Evolutionary conservation across 1,284 basidiomycete genomes (phyloP).

Genomic region (Cystobasidium slooffiae): DNA sequence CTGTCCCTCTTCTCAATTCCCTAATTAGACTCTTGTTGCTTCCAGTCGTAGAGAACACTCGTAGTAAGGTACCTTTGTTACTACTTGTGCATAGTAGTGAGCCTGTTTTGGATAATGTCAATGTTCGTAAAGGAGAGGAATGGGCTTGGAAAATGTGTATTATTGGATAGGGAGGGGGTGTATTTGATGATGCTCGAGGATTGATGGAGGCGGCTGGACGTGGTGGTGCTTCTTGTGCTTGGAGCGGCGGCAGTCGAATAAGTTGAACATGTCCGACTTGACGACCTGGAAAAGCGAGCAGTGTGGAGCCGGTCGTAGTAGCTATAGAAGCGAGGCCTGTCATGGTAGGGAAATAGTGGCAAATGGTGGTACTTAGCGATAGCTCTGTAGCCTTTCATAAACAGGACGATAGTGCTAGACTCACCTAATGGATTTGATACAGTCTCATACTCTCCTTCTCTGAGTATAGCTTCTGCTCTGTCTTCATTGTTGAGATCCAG

Average conservation of each 20-base stretch:
- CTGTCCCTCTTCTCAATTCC: conserved; percentile 84
- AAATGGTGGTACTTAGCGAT: neutral
- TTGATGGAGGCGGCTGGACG: conserved; percentile 57
- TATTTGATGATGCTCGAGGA: conserved; percentile 3
- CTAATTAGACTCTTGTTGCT: conserved; percentile 65
- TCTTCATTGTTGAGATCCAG: conserved; percentile 61
- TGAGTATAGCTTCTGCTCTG: conserved; percentile 57
- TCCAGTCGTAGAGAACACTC: conserved; percentile 76
- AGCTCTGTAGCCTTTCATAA: neutral
- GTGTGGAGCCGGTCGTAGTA: conserved; percentile 72
- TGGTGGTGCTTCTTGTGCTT: conserved; percentile 54
- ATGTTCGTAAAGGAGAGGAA: conserved; percentile 73
- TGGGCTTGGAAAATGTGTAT: conserved; percentile 82
- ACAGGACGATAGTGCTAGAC: conserved; percentile 49
- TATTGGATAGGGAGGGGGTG: conserved; percentile 47
- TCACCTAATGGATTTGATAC: conserved; percentile 82
- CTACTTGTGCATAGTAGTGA: conserved; percentile 83
- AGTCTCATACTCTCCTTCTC: conserved; percentile 84
- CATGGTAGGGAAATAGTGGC: neutral
- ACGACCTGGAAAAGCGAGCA: conserved; percentile 83
- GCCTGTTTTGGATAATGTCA: conserved; percentile 78
- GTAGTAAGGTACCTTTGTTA: conserved; percentile 78
- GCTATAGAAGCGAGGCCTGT: conserved; percentile 82
- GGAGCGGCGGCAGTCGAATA: conserved; percentile 73
- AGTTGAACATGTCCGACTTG: conserved; percentile 90